These are phyloP conservation scores for Bromus sterilis DNA, from an alignment of 176 grass and related monocot genomes.

Conservation along the genomic window DNA sequence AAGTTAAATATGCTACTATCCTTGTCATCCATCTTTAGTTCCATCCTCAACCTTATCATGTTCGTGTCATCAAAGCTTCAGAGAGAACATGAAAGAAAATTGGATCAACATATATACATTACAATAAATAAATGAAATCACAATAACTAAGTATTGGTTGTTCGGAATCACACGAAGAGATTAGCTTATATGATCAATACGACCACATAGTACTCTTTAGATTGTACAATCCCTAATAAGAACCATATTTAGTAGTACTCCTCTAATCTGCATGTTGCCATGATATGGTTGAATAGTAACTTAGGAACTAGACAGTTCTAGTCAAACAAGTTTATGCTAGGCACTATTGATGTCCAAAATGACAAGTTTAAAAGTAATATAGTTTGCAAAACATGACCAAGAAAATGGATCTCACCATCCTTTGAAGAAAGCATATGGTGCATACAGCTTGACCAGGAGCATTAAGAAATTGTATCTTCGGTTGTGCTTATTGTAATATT, in stretches of 20 bases:
- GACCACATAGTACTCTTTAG: background rate
- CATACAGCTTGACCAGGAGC: background rate
- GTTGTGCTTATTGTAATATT: background rate
- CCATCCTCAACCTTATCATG: background rate
- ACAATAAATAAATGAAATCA: background rate
- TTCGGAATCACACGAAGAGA: background rate
- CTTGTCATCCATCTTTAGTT: background rate
- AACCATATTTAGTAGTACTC: background rate
- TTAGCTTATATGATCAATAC: background rate
- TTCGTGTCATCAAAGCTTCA: slow-evolving; percentile 12
- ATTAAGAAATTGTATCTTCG: background rate
- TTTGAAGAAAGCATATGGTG: slow-evolving; percentile 22
- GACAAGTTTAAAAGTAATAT: background rate
- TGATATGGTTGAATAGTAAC: too few relatives aligned
- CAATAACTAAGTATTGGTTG: background rate
- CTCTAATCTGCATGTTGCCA: too few relatives aligned
- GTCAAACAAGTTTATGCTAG: background rate
- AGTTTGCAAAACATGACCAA: too few relatives aligned
- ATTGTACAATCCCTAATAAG: background rate
- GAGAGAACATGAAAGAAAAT: background rate
- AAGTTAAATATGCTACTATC: background rate
- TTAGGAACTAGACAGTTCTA: background rate
- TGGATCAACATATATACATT: background rate
- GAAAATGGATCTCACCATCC: background rate
- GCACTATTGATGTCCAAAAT: background rate